These are phyloP conservation scores for Fusarium veterinarium DNA, from an alignment of 2,329 filamentous ascomycete genomes.

Conservation along the genomic window DNA sequence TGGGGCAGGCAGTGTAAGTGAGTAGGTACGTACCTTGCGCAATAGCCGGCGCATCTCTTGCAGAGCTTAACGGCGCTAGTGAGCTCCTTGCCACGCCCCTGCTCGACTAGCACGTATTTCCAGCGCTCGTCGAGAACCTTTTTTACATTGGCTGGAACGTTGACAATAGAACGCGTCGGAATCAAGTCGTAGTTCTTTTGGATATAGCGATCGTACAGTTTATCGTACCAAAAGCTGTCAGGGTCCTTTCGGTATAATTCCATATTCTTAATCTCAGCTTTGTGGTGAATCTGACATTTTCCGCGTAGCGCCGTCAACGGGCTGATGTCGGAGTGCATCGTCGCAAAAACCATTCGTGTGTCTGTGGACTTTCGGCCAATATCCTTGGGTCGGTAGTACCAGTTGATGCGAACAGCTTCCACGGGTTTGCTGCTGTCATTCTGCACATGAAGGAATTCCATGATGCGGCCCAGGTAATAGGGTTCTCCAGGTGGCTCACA, in stretches of 20 bases:
- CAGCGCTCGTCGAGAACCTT: slow-evolving; percentile 95
- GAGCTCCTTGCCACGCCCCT: slow-evolving; percentile 92
- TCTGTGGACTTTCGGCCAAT: slow-evolving; percentile 93
- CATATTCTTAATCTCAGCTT: slow-evolving; percentile 84
- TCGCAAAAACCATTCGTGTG: slow-evolving; percentile 90
- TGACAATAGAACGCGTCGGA: slow-evolving; percentile 90
- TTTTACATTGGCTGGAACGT: slow-evolving; percentile 94
- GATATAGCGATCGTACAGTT: slow-evolving; percentile 97
- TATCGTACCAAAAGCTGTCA: slow-evolving; percentile 96
- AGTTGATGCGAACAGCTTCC: slow-evolving; percentile 92
- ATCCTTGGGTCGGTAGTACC: slow-evolving; percentile 97
- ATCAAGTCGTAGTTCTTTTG: slow-evolving; percentile 98
- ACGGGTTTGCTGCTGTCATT: slow-evolving; percentile 79
- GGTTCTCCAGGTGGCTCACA: slow-evolving; percentile 98
- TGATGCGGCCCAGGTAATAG: slow-evolving; percentile 96
- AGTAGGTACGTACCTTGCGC: slow-evolving; percentile 76
- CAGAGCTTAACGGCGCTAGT: slow-evolving; percentile 96
- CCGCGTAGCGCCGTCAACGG: slow-evolving; percentile 92
- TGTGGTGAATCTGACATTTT: slow-evolving; percentile 91
- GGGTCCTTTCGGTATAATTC: slow-evolving; percentile 86
- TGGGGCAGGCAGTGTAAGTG: slow-evolving; percentile 30
- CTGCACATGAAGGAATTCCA: slow-evolving; percentile 92
- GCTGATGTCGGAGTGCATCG: slow-evolving; percentile 98
- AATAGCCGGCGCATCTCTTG: slow-evolving; percentile 91
- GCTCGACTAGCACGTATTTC: slow-evolving; percentile 96